A percentile compares a stretch with the other conserved stretches of the same genome.
Evolutionary conservation across 208 protist genomes (phyloP).

Genomic region (Tritrichomonas musculus): DNA sequence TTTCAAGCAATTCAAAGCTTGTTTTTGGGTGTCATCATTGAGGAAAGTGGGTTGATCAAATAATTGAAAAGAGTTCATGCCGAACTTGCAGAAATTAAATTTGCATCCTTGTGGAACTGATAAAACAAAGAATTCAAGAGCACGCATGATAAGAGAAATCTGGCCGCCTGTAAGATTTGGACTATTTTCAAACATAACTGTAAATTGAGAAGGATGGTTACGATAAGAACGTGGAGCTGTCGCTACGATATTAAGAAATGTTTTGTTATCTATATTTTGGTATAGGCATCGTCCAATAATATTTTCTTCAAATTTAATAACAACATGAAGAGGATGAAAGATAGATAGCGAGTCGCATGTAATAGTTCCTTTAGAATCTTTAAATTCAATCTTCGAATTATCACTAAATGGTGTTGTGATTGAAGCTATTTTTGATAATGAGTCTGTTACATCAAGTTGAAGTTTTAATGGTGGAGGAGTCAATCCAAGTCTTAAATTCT

Average conservation of each 20-base stretch:
- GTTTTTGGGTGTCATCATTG: background rate
- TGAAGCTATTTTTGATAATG: background rate
- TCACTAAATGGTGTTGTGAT: background rate
- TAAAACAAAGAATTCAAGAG: background rate
- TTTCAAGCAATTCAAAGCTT: background rate
- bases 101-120: background rate
- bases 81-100: background rate
- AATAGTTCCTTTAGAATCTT: background rate
- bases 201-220: background rate
- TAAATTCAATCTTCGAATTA: background rate
- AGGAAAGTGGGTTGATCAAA: background rate
- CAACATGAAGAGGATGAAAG: background rate
- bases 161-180: background rate
- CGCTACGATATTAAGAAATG: background rate
- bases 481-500: background rate
- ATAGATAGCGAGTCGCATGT: background rate
- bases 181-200: background rate
- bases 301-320: background rate
- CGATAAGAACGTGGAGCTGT: background rate
- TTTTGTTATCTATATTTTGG: background rate
- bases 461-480: background rate
- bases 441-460: background rate
- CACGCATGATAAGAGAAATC: background rate
- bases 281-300: background rate
- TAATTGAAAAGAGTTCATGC: background rate